Evolutionary conservation across 805 yeast genomes (phyloP), one percentile per base, ranked within the genome.

Genomic region (Candida broadrunensis): DNA sequence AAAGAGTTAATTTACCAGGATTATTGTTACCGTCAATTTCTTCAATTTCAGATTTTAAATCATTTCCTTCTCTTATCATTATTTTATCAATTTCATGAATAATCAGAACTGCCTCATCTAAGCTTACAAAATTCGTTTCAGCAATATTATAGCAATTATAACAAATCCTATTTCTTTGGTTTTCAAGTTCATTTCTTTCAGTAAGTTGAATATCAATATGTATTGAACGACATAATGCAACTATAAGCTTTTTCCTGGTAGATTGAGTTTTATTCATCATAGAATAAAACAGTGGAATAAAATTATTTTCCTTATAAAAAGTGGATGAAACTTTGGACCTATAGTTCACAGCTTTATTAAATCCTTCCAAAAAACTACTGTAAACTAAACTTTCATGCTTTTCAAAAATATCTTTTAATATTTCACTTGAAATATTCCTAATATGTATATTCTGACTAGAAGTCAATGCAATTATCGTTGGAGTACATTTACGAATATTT

Each of bases 321-420:
- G 58, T 52, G 2, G 42, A 31, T 0, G 65, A 45, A 1, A 62
- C 34, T 15, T 50, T 49, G 20, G 54, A 47, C 30, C 75, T 50
- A 52, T 78, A 82, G 0, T 58, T 52, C 2, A 75, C 71, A 0
- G 88, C 86, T 18, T 69, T 44, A 39, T 61, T 74, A 5, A 87
- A 52, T 0, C 91, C 93, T 42, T 81, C 85, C 2, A 71, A 58
- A 47, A 86, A 80, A 38, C 80, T 72, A 5, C 81, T 61, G 36
- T 84, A 90, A 17, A 86, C 75, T 53, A 88, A 68, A 2, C 88
- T 76, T 54, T 85, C 91, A 52, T 85, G 80, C 44, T 81, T 83
- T 16, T 76, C 82, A 49, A 75, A 78, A 3, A 88, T 51, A 7
- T 72, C 77, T 16, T 55, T 54, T 49, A 85, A 85, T 41, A 85